Percentiles rank a stretch among this genome's conserved stretches.
These are phyloP conservation scores for Rosa persica DNA, from an alignment of 306 rosid genomes.

Conservation along the genomic window DNA sequence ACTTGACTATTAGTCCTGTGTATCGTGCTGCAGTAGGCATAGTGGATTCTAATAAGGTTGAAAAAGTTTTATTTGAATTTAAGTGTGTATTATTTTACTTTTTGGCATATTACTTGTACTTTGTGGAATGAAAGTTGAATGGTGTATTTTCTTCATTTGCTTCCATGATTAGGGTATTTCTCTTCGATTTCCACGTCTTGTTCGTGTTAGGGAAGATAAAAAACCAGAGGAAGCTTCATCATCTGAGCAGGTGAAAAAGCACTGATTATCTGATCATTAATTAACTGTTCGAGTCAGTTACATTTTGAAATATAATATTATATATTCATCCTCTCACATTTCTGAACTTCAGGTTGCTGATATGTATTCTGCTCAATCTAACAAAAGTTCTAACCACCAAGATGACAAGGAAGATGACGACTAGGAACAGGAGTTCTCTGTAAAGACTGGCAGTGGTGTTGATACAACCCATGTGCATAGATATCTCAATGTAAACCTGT, in stretches of 20 bases:
- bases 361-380: slow-evolving; percentile 76
- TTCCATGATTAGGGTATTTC: slow-evolving; percentile 66
- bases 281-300: not conserved
- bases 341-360: slow-evolving; percentile 72
- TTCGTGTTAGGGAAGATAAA: slow-evolving; percentile 85
- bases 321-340: not conserved
- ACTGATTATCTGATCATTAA: not conserved
- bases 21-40: slow-evolving; percentile 85
- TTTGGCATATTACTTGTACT: slow-evolving; percentile 4
- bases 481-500: not conserved
- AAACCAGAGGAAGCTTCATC: slow-evolving; percentile 79
- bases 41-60: slow-evolving; percentile 74
- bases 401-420: slow-evolving; percentile 67
- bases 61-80: slow-evolving; percentile 12
- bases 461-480: not conserved
- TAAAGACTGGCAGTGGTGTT: slow-evolving; percentile 19
- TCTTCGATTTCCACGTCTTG: slow-evolving; percentile 82
- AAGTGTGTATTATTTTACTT: slow-evolving; percentile 7
- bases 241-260: slow-evolving; percentile 65
- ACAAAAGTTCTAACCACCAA: slow-evolving; percentile 51
- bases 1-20: slow-evolving; percentile 92
- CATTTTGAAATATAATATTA: not conserved
- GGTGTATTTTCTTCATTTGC: slow-evolving; percentile 22
- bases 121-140: slow-evolving; percentile 13
- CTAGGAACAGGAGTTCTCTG: slow-evolving; percentile 23